Base-by-base conservation (phyloP, 495 filamentous ascomycete species). In the Astrocystis sublimbata region DNA sequence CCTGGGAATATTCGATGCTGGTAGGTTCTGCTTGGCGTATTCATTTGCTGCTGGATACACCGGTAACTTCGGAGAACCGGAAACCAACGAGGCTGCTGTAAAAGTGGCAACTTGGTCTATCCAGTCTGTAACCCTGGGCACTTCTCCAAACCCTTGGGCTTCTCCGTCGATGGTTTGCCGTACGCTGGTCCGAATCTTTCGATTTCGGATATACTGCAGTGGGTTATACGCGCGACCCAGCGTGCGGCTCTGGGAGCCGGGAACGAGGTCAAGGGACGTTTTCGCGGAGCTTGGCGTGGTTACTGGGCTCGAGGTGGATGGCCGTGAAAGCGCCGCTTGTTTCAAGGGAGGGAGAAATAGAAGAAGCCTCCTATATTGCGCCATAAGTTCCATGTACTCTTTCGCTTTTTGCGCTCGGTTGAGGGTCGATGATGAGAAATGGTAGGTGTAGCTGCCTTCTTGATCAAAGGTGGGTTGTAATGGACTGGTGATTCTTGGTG, bases 141-240 rank as follows among this genome's bases (percentile, higher is more conserved):
- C 72, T 71, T 96, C 89, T 55, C 83, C 80, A 83, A 92, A 97
- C 1, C 89, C 89, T 52, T 89, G 84, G n/a, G 81, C 78, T 45
- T 89, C 85, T 15, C 87, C 81, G 67, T 93, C 85, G 36, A 96
- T 86, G 0, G 81, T 71, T 59, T 84, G 85, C 31, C 88, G 80
- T 71, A 92, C 89, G 26, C 91, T 81, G 54, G 88, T 86, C 52
- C 93, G 83, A 4, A 93, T 81, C 63, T 91, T 89, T 23, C 92
- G 82, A 67, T 97, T 96, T 19, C 93, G 86, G 50, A 96, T 88
- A 65, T 86, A 88, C 68, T 97, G 93, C 23, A 97, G 79, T 5
- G 92, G 93, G 70, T 97, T 93, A 66, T 96, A 96, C 1, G 71
- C 66, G 50, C 92, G 84, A 26, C 86, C 85, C 36, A 86, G 65